Percentiles rank a stretch among this genome's conserved stretches.
Evolutionary conservation across 345 rosid species (phyloP).

Genomic region (Murraya paniculata): DNA sequence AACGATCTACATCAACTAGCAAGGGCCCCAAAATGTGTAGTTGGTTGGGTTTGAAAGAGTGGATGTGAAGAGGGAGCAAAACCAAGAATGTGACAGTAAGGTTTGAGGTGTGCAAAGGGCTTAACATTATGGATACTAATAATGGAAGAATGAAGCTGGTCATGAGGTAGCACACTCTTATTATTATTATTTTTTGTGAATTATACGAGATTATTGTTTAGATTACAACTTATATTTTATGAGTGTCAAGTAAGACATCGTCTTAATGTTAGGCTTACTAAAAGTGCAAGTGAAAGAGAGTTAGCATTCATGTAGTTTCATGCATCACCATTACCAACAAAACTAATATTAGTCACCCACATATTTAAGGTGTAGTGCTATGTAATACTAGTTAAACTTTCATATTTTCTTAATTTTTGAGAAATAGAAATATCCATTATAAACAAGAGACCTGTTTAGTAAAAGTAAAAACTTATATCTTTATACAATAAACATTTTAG

Average conservation of each 20-base stretch:
- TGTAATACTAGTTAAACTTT: neutral
- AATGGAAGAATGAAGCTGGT: constrained; percentile 48
- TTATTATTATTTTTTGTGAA: no score
- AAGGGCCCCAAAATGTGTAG: constrained; percentile 45
- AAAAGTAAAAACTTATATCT: neutral
- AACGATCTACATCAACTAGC: constrained; percentile 17
- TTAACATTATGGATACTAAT: constrained; percentile 44
- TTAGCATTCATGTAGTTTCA: neutral
- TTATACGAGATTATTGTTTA: no score
- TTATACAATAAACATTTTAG: neutral
- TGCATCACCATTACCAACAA: constrained; percentile 14
- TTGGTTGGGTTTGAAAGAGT: constrained; percentile 54
- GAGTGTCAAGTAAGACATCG: constrained; percentile 40
- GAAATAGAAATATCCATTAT: neutral
- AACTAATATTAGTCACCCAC: neutral
- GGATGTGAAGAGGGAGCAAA: constrained; percentile 39
- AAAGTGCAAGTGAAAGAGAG: constrained; percentile 5
- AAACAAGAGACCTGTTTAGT: neutral
- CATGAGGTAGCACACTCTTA: constrained; percentile 36
- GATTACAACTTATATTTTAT: no score
- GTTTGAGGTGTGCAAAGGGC: constrained; percentile 48
- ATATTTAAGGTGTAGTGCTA: neutral
- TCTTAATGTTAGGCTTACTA: constrained; percentile 32
- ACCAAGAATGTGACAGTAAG: constrained; percentile 32
- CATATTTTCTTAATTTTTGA: neutral